Percentiles rank a stretch among this genome's conserved stretches.
Evolutionary conservation across 352 stramenopile genomes (phyloP).

Genomic region (Phytophthora podocarpi): DNA sequence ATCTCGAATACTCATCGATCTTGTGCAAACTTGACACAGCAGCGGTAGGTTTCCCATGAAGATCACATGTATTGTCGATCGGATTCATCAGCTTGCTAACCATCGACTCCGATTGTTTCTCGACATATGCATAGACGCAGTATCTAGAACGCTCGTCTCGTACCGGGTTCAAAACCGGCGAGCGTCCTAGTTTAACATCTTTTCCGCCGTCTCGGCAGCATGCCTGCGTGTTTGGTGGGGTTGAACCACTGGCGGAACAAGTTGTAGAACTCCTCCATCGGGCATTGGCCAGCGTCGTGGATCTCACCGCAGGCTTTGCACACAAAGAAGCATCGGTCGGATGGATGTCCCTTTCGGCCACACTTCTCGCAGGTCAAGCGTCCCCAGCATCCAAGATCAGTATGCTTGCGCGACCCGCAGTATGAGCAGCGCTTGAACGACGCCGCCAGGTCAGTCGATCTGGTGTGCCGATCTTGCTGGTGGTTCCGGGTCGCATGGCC

Average conservation of each 20-base stretch:
- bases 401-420: constrained; percentile 17
- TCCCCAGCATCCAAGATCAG: constrained; percentile 18
- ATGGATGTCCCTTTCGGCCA: constrained; percentile 5
- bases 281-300: not conserved
- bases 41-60: no score
- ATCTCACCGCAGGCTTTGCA: constrained; percentile 4
- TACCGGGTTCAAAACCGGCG: constrained; percentile 1
- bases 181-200: constrained; percentile 13
- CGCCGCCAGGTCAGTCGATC: no score
- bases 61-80: no score
- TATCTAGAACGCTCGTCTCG: constrained; percentile 6
- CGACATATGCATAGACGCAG: no score
- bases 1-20: no score
- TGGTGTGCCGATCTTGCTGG: no score
- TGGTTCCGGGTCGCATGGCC: no score
- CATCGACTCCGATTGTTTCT: no score
- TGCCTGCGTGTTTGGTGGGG: not conserved
- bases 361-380: constrained; percentile 13
- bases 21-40: no score
- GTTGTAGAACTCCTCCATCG: constrained; percentile 1
- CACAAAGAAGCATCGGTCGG: constrained; percentile 13
- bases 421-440: no score
- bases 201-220: no score
- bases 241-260: not conserved
- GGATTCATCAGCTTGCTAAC: no score